Base-by-base conservation (phyloP, 1,284 basidiomycete species). In the Irpex sp. region DNA sequence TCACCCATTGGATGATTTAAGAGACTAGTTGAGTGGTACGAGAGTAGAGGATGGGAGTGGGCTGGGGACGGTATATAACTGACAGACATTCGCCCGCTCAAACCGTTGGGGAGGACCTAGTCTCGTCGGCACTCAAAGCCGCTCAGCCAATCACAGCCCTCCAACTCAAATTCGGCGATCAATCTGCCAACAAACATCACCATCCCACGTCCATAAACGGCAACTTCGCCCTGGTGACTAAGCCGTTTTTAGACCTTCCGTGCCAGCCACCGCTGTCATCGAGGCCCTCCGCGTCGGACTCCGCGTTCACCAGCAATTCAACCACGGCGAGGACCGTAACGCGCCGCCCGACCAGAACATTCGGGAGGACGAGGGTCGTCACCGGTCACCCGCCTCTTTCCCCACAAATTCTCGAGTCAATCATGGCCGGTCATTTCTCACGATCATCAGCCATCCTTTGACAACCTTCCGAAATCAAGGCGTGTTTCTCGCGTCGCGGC, bases 51-150 rank as follows among this genome's bases (percentile, higher is more conserved):
- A 61, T 39, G 58, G n/a, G 39, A 26, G 7, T 36, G 59, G 57
- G 35, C 43, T 63, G 53, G 62, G 54, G 61, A 46, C 37, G 50
- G 55, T 62, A 62, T 21, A 59, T 46, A 43, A 37, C 6, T 8
- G 49, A n/a, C 21, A 21, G 53, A 9, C 33, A 35, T 7, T 35
- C 13, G 5, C 33, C 26, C 53, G 53, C 26, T 21, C 21, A 57
- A 57, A 13, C 56, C 56, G 56, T 57, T 57, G 56, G 56, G 56
- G 54, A 56, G n/a, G 21, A 37, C 11, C 37, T 8, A 39, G 37
- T 39, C 37, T 26, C 21, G 21, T 26, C 8, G 37, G 26, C 26
- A 8, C 54, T 26, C 21, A 17, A n/a, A n/a, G 26, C 54, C 54
- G 49, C 17, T 17, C n/a, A n/a, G 21, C 49, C 49, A 51, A 51